Evolutionary conservation across 2,329 filamentous ascomycete genomes (phyloP).

Genomic region (Clarireedia sp.): DNA sequence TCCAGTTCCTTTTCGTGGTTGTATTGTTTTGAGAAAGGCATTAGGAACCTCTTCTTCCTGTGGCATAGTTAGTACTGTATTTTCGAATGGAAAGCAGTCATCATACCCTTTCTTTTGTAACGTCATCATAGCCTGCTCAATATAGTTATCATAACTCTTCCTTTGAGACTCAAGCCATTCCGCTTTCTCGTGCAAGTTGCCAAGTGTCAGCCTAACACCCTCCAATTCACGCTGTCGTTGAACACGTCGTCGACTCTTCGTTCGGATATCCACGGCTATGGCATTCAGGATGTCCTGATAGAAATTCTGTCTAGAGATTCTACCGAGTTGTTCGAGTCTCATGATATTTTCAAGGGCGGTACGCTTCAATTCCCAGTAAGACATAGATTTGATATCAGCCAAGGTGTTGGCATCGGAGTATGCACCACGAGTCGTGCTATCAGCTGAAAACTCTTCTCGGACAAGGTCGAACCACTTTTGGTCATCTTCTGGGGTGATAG

Average conservation of each 20-base stretch:
- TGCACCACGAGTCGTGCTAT: constrained; percentile 65
- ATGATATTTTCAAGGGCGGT: constrained; percentile 92
- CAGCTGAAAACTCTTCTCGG: constrained; percentile 68
- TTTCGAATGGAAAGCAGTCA: background rate
- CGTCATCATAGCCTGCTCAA: constrained; percentile 96
- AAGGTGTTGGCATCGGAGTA: constrained; percentile 80
- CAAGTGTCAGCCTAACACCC: constrained; percentile 65
- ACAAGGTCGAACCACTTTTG: constrained; percentile 78
- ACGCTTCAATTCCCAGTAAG: constrained; percentile 85
- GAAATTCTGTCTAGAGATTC: constrained; percentile 78
- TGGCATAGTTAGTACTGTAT: constrained; percentile 15
- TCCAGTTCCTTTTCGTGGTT: constrained; percentile 96
- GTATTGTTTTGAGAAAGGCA: constrained; percentile 98
- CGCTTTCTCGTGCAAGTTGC: constrained; percentile 76
- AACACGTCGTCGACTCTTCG: constrained; percentile 86
- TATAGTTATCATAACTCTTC: constrained; percentile 98
- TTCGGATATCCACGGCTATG: constrained; percentile 92
- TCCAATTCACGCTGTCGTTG: constrained; percentile 90
- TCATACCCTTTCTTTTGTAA: constrained; percentile 85
- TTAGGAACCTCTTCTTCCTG: constrained; percentile 82
- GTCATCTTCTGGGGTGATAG: constrained; percentile 80
- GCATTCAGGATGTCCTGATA: constrained; percentile 98
- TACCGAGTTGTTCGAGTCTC: constrained; percentile 74
- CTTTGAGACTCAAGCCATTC: constrained; percentile 89
- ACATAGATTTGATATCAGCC: constrained; percentile 82